These are phyloP conservation scores for Lentinus brumalis DNA, from an alignment of 768 basidiomycete genomes.

Conservation along the genomic window DNA sequence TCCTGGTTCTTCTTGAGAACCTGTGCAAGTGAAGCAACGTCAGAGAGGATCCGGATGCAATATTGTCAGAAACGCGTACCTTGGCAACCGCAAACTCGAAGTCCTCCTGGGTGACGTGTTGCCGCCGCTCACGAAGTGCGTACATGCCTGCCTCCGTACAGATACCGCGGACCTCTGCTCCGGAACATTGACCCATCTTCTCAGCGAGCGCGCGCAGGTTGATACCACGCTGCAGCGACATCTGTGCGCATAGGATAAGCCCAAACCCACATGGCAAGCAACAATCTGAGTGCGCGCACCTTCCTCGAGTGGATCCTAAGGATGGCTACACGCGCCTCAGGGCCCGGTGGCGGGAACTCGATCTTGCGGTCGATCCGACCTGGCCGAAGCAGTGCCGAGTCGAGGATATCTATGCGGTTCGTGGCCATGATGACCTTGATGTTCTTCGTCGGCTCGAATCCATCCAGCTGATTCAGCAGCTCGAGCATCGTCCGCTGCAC, in stretches of 20 bases:
- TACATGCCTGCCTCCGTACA: slow-evolving; percentile 99
- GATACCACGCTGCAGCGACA: slow-evolving; percentile 97
- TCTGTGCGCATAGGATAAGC: slow-evolving; percentile 46
- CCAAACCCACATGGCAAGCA: background rate
- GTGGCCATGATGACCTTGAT: slow-evolving; percentile 96
- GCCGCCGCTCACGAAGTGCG: slow-evolving; percentile 89
- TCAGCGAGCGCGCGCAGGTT: slow-evolving; percentile 95
- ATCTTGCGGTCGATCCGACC: slow-evolving; percentile 98
- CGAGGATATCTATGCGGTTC: slow-evolving; percentile 97
- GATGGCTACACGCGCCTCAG: slow-evolving; percentile 96
- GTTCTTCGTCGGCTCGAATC: slow-evolving; percentile 74
- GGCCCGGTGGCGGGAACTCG: slow-evolving; percentile 97
- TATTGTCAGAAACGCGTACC: slow-evolving; percentile 41
- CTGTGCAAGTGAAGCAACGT: slow-evolving; percentile 32
- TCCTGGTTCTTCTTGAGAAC: slow-evolving; percentile 97
- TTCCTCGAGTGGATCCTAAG: slow-evolving; percentile 96
- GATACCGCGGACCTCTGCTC: slow-evolving; percentile 96
- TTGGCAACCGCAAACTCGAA: slow-evolving; percentile 99
- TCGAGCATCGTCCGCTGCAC: slow-evolving; percentile 71
- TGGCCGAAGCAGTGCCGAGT: slow-evolving; percentile 88
- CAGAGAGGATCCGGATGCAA: background rate
- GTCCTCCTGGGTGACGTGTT: slow-evolving; percentile 98
- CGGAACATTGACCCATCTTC: slow-evolving; percentile 99
- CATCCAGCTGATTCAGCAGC: slow-evolving; percentile 65
- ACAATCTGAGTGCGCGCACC: slow-evolving; percentile 39